Evolutionary conservation across 2,329 filamentous ascomycete species (phyloP), one percentile per base, ranked within the genome.

Genomic region (Paramyrothecium sp.): DNA sequence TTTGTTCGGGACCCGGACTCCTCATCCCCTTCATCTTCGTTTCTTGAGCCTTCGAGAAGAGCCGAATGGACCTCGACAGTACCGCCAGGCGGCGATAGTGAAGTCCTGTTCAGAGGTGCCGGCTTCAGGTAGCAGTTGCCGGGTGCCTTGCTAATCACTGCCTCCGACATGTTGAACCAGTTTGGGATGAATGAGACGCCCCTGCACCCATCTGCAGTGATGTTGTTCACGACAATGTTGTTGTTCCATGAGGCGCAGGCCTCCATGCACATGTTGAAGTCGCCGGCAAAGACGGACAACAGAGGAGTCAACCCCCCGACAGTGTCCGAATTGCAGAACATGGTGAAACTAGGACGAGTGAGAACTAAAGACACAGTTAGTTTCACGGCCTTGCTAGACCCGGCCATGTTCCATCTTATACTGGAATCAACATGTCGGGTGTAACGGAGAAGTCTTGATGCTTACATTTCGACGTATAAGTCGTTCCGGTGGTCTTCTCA

Each of bases 41-140:
- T 19, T 16, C 13, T 19, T 4, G n/a, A 19, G n/a, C n/a, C 13
- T 16, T 44, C 26, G 8, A 55, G 41, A 19, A 55, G 26, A 11
- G 53, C 53, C 4, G 53, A 41, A 50, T 55, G 53, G n/a, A 20
- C 17, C 41, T 55, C 53, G 20, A 41, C 30, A 11, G 22, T 44
- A 23, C 26, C 47, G 12, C 47, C 47, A 23, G 41, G 53, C 17
- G 3, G 10, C 17, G 2, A 4, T 11, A 55, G 44, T 12, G 11
- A 17, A 21, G 21, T 38, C 26, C 21, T 21, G 23, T 19, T 38
- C 46, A 49, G 53, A n/a, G 53, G 53, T 13, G 21, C 44, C 11
- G 53, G 53, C 30, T 55, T 55, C 20, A 55, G 53, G 23, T 55
- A 55, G 26, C 53, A 55, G 53, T 55, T 33, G 11, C 53, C 53